Evolutionary conservation across 2,329 filamentous ascomycete genomes (phyloP).

Genomic region (Pyrenochaeta sp.): DNA sequence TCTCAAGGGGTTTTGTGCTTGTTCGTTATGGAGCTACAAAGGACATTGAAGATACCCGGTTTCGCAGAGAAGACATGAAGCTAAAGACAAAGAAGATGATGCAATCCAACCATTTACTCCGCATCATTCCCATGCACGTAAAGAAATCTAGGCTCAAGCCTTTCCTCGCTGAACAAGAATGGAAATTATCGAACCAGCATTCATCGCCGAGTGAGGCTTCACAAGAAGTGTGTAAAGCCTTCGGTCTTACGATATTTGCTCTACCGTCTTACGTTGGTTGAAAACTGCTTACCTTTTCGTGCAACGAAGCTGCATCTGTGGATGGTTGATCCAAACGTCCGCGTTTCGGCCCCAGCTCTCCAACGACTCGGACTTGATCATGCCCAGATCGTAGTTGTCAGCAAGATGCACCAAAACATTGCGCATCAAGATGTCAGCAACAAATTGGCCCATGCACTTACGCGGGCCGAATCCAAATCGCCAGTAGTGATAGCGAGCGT

Average conservation of each 20-base stretch:
- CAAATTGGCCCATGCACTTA: constrained; percentile 54
- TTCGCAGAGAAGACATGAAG: neutral
- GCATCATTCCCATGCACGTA: neutral
- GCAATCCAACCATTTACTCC: neutral
- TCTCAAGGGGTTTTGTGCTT: neutral
- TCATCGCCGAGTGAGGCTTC: constrained; percentile 2
- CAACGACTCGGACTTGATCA: constrained; percentile 2
- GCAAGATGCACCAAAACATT: constrained; percentile 3
- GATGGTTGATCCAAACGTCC: constrained; percentile 2
- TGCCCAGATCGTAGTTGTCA: constrained; percentile 1
- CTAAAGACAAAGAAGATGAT: neutral
- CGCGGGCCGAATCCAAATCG: constrained; percentile 57
- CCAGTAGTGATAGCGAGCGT: constrained; percentile 51
- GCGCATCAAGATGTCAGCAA: constrained; percentile 42
- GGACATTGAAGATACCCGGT: neutral
- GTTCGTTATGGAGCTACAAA: neutral
- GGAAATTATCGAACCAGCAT: neutral
- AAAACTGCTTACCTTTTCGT: neutral
- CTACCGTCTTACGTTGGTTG: neutral
- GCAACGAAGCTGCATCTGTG: constrained; percentile 5
- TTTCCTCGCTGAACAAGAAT: neutral
- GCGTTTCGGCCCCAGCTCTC: constrained; percentile 3
- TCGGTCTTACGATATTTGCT: neutral
- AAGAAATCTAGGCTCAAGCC: neutral
- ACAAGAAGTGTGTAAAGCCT: constrained; percentile 1